Percentiles rank a stretch among this genome's conserved stretches.
Evolutionary conservation across 2,329 filamentous ascomycete genomes (phyloP).

Genomic region (Aureobasidium melanogenum): DNA sequence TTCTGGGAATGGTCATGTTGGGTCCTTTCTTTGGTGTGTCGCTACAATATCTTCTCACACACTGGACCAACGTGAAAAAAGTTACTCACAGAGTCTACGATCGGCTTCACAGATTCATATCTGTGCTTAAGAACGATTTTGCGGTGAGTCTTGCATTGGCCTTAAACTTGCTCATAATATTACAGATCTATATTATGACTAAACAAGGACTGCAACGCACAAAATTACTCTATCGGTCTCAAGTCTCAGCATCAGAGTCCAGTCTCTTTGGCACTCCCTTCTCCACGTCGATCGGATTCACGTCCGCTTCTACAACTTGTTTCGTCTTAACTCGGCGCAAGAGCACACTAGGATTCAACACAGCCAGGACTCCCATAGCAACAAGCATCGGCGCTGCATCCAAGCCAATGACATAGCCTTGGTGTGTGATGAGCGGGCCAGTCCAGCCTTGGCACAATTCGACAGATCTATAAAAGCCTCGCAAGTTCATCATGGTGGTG

Average conservation of each 20-base stretch:
- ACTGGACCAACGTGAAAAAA: neutral
- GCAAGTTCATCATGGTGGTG: constrained; percentile 7
- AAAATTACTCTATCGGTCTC: neutral
- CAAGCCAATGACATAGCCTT: constrained; percentile 4
- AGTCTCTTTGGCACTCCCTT: neutral
- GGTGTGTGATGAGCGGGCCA: neutral
- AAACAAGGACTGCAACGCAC: neutral
- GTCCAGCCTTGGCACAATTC: constrained; percentile 8
- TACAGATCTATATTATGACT: neutral
- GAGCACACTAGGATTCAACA: constrained; percentile 2
- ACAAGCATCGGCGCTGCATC: constrained; percentile 4
- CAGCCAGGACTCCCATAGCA: neutral
- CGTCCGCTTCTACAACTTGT: neutral
- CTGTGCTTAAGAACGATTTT: neutral
- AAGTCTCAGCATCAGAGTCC: neutral
- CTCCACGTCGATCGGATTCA: neutral
- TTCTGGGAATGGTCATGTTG: neutral
- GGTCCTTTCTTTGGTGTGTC: too few species aligned
- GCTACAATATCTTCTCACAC: neutral
- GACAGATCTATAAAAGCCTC: constrained; percentile 8
- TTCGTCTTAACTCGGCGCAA: neutral
- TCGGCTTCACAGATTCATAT: neutral
- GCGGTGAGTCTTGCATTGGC: neutral
- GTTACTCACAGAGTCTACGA: too few species aligned
- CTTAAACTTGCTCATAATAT: neutral